Conservation (phyloP, 2,329 filamentous ascomycete genomes). For the Exophiala calicioides region DNA sequence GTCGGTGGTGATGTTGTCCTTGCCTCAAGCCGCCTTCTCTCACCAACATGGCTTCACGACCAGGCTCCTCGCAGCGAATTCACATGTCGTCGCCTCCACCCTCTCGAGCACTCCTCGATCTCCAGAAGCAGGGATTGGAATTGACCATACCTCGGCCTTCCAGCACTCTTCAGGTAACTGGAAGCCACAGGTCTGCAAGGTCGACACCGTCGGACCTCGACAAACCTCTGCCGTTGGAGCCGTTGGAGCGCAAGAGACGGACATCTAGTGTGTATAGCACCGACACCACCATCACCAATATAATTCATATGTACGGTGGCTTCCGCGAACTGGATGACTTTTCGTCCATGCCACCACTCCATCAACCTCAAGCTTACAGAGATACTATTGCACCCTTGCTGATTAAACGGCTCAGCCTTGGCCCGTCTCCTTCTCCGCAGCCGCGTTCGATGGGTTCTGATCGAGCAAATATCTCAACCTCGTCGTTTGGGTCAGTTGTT, state of each 20-base stretch:
- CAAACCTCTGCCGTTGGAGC: conserved; percentile 26
- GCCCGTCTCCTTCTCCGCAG: conserved; percentile 36
- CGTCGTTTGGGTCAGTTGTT: conserved; percentile 31
- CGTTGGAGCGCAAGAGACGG: conserved; percentile 19
- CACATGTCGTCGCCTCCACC: conserved; percentile 24
- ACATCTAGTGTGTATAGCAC: conserved; percentile 29
- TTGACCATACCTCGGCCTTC: conserved; percentile 12
- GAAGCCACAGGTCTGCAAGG: conserved; percentile 14
- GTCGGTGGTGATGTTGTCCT: conserved; percentile 2
- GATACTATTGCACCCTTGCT: conserved; percentile 29
- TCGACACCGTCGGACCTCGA: conserved; percentile 26
- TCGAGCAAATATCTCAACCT: conserved; percentile 35
- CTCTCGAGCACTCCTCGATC: conserved; percentile 25
- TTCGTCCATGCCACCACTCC: conserved; percentile 11
- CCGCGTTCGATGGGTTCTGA: conserved; percentile 11
- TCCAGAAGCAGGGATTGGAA: conserved; percentile 28
- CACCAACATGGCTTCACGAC: conserved; percentile 17
- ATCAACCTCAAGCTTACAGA: conserved; percentile 29
- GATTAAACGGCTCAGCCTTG: conserved; percentile 34
- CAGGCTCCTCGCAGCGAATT: conserved; percentile 13
- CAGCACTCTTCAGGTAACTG: conserved; percentile 12
- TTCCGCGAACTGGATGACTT: conserved; percentile 22
- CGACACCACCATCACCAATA: conserved; percentile 30
- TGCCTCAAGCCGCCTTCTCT: neutral
- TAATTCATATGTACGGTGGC: conserved; percentile 29